Evolutionary conservation across 106 monocot species (phyloP).

Genomic region (Apostasia ramifera): DNA sequence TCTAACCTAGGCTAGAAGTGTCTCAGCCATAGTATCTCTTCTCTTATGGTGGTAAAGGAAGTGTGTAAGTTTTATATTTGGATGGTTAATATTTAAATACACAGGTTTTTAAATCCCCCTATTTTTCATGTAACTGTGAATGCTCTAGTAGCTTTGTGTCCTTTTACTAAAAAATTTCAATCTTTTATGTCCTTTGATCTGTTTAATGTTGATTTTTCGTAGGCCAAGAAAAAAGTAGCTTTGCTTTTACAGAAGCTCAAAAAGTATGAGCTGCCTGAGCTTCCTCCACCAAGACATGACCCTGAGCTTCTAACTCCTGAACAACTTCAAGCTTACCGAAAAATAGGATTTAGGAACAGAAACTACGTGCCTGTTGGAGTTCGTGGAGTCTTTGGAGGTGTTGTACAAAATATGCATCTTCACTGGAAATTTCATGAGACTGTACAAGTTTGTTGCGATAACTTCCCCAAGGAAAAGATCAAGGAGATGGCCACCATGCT

Average conservation of each 20-base stretch:
- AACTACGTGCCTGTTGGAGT: conserved; percentile 97
- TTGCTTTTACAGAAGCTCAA: conserved; percentile 96
- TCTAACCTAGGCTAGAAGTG: no score
- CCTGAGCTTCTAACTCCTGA: conserved; percentile 85
- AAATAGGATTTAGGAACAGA: conserved; percentile 90
- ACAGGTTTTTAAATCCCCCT: no score
- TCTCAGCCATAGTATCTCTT: no score
- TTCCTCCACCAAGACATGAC: conserved; percentile 88
- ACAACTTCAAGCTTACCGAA: conserved; percentile 96
- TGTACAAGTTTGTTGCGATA: conserved; percentile 97
- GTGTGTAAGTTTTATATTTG: no score
- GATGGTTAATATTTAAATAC: no score
- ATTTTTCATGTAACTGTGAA: no score
- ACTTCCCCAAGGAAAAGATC: conserved; percentile 94
- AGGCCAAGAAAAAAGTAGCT: conserved; percentile 99
- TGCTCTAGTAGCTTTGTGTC: no score
- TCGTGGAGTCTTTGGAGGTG: conserved; percentile 96
- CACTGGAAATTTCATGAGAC: conserved; percentile 99
- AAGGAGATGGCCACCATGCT: conserved; percentile 99
- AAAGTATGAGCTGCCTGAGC: conserved; percentile 95
- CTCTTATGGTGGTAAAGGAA: no score
- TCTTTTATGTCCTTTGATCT: neutral
- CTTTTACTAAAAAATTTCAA: no score
- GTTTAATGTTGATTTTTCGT: conserved; percentile 10
- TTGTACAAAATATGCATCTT: conserved; percentile 99